Percentiles rank a stretch among this genome's conserved stretches.
phyloP scores from a whole-genome alignment of 305 asterid genomes.

The Fraxinus paxiana region DNA sequence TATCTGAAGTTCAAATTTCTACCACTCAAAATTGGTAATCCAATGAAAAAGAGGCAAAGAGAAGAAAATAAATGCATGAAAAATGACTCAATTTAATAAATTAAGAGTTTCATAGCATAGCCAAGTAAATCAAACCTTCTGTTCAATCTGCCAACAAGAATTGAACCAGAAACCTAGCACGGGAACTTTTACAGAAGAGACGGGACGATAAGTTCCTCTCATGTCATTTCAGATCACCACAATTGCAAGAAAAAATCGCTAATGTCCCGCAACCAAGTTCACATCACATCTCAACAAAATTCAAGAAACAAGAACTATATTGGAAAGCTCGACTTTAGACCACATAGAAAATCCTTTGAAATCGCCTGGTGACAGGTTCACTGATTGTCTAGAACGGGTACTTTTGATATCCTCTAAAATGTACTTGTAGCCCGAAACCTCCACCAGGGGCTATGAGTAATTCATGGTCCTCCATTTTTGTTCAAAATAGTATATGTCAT shows the following conservation, averaged over 20 bases:
- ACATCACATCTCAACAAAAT: slow-evolving; percentile 36
- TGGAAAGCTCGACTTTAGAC: slow-evolving; percentile 34
- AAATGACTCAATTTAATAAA: slow-evolving; percentile 14
- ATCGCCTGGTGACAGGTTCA: slow-evolving; percentile 19
- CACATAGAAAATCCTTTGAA: slow-evolving; percentile 27
- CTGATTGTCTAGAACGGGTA: slow-evolving; percentile 25
- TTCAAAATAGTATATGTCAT: slow-evolving; percentile 29
- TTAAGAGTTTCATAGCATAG: slow-evolving; percentile 21
- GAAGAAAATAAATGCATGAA: neutral
- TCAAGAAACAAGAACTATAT: slow-evolving; percentile 36
- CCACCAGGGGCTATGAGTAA: slow-evolving; percentile 17
- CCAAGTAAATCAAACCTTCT: slow-evolving; percentile 21
- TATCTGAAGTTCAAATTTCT: neutral
- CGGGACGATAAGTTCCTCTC: neutral
- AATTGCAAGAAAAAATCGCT: neutral
- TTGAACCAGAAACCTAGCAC: neutral
- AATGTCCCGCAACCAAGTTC: slow-evolving; percentile 30
- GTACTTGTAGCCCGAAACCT: slow-evolving; percentile 31
- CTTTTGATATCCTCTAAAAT: slow-evolving; percentile 28
- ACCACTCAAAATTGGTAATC: neutral
- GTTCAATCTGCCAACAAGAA: slow-evolving; percentile 16
- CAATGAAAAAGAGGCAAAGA: neutral
- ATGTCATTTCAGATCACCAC: neutral
- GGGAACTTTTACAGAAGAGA: neutral
- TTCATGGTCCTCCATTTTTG: slow-evolving; percentile 20